These are phyloP conservation scores for Camellia granthamiana DNA, from an alignment of 148 eudicot genomes.

Conservation along the genomic window DNA sequence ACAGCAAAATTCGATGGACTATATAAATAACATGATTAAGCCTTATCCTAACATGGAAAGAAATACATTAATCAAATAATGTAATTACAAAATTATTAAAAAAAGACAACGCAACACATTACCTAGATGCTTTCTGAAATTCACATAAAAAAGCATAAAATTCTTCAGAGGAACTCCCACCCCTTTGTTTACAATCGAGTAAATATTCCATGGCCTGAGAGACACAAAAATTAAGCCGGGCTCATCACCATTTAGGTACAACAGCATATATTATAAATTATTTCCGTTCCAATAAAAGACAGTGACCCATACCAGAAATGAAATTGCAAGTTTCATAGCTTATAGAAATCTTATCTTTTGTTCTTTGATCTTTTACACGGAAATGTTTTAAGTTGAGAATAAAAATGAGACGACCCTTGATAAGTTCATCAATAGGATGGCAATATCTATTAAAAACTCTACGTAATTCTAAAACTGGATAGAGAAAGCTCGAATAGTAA, in stretches of 20 bases:
- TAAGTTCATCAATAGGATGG: background rate
- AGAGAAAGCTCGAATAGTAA: too few relatives aligned
- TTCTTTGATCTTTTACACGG: background rate
- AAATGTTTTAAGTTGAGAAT: background rate
- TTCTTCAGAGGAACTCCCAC: slow-evolving; percentile 58
- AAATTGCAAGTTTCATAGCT: slow-evolving; percentile 11
- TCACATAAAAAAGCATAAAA: slow-evolving; percentile 60
- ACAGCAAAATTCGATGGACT: background rate
- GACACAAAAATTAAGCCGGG: background rate
- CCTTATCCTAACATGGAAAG: background rate
- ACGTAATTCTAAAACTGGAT: background rate
- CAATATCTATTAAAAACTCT: background rate
- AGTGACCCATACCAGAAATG: background rate
- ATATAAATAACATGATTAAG: background rate
- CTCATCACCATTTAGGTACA: background rate
- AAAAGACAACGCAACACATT: slow-evolving; percentile 7
- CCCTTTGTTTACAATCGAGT: slow-evolving; percentile 59
- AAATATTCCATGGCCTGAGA: slow-evolving; percentile 88
- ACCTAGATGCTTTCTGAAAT: slow-evolving; percentile 96
- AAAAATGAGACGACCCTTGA: background rate
- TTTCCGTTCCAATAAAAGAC: background rate
- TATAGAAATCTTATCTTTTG: background rate
- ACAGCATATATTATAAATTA: background rate
- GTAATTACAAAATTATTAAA: background rate
- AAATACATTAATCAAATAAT: background rate